Percentiles rank a stretch among this genome's conserved stretches.
These are phyloP conservation scores for Musa acuminata DNA, from an alignment of 176 grass and related monocot species.

Conservation along the genomic window DNA sequence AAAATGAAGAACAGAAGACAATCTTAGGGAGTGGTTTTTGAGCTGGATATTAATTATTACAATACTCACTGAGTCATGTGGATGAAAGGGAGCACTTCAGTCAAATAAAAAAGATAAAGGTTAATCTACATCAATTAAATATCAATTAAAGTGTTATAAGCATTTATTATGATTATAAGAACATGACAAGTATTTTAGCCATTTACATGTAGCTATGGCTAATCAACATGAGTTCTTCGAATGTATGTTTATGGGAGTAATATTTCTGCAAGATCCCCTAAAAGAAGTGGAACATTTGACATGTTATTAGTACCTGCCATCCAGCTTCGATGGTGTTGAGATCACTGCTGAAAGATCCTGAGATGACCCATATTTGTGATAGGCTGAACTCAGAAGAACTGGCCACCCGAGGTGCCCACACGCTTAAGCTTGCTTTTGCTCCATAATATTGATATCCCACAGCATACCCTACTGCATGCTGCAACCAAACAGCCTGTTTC, in stretches of 20 bases:
- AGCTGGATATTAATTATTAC: background rate
- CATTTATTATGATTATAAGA: too few relatives aligned
- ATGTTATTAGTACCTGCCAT: constrained; percentile 54
- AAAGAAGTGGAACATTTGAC: background rate
- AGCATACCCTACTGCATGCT: constrained; percentile 86
- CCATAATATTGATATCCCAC: constrained; percentile 60
- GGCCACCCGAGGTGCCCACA: constrained; percentile 73
- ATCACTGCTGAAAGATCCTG: constrained; percentile 71
- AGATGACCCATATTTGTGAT: constrained; percentile 85
- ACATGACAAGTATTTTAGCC: too few relatives aligned
- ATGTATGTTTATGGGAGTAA: too few relatives aligned
- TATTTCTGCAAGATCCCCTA: too few relatives aligned
- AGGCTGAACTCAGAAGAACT: constrained; percentile 72
- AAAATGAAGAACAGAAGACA: too few relatives aligned
- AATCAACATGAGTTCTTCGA: too few relatives aligned
- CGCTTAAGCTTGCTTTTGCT: constrained; percentile 75
- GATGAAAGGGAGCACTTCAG: background rate
- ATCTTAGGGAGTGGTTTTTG: too few relatives aligned
- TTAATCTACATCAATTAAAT: too few relatives aligned
- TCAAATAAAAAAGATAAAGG: background rate
- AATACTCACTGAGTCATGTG: background rate
- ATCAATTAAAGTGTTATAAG: too few relatives aligned
- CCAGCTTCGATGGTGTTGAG: constrained; percentile 94
- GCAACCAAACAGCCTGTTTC: background rate
- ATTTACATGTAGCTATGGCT: too few relatives aligned